Evolutionary conservation across 371 early-diverging fungal species (phyloP), one percentile per base, ranked within the genome.

Genomic region (Rhizopus delemar): DNA sequence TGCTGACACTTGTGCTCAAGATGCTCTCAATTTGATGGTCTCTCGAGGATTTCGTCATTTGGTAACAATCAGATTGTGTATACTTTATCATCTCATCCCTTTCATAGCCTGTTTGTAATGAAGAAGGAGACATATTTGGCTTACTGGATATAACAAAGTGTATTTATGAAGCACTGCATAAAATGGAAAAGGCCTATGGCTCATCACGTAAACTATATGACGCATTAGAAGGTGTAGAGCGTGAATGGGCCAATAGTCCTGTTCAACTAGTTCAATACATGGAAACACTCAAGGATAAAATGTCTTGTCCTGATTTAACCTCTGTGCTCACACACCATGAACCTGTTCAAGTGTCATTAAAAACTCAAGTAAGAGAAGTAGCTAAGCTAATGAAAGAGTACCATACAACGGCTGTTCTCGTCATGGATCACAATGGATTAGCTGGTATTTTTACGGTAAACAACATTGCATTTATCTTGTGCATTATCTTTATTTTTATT

Each of bases 1-100:
- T 39, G 82, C 84, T 56, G 89, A 90, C 73, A 87, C 90, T 16
- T 82, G 85, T 45, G 93, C 91, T 13, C 92, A 91, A 16, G 97
- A 96, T 68, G 99, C 98, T 32, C 75, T 98, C 43, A 91, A 91
- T 70, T 85, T 93, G 63, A 97, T 98, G 99, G 95, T 96, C 9
- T 86, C 84, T 34, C 86, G 94, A 54, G 90, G 93, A n/a, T 98
- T 97, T 83, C 86, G 99, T 46, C 99, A 98, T 71, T 78, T 98
- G 83, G 87, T 83, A 83, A 65, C 59, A n/a, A 43, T 11, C 8
- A 43, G 22, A 2, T 22, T 22, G 22, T 22, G 22, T 22, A 22
- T 22, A 22, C 22, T 22, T 22, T 22, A 22, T 50, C 43, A 53
- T 28, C n/a, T 22, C 28, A 32, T 41, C 22, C 22, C 22, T 46